phyloP scores from a whole-genome alignment of 495 filamentous ascomycete genomes.

The Darksidea phi region DNA sequence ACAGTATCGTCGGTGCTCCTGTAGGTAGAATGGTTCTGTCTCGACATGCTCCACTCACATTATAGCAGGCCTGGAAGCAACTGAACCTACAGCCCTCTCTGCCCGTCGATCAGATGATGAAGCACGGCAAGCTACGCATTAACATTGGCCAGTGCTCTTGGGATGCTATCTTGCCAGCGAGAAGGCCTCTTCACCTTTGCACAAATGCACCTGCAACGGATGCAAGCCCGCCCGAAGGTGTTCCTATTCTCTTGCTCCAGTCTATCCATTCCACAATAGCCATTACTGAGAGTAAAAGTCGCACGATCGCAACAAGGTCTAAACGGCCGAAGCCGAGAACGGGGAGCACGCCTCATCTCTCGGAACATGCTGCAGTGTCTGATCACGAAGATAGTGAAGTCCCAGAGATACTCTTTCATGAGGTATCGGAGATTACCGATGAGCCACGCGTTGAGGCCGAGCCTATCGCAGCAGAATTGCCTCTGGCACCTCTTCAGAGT shows the following conservation, averaged over 20 bases:
- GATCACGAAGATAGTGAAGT: too few species aligned
- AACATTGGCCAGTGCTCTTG: constrained; percentile 28
- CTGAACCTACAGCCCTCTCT: constrained; percentile 25
- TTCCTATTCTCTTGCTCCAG: constrained; percentile 12
- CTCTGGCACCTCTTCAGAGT: too few species aligned
- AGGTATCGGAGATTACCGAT: too few species aligned
- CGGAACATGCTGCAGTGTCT: too few species aligned
- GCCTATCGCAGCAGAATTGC: too few species aligned
- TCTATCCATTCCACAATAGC: constrained; percentile 20
- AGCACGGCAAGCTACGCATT: constrained; percentile 18
- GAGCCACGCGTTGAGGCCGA: too few species aligned
- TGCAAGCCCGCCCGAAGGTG: constrained; percentile 27
- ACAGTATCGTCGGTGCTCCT: constrained; percentile 30
- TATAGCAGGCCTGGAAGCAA: constrained; percentile 34
- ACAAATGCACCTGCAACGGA: constrained; percentile 28
- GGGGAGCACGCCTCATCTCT: too few species aligned
- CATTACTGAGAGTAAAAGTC: constrained; percentile 6
- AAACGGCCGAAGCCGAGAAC: background rate
- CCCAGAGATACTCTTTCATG: too few species aligned
- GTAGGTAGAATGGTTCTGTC: constrained; percentile 11
- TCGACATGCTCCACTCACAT: constrained; percentile 5
- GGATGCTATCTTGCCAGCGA: background rate
- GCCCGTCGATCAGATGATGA: background rate
- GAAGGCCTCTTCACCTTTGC: constrained; percentile 18
- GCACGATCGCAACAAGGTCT: background rate